Base-by-base conservation (phyloP, 2,329 filamentous ascomycete species). In the Exophiala aquamarina region DNA sequence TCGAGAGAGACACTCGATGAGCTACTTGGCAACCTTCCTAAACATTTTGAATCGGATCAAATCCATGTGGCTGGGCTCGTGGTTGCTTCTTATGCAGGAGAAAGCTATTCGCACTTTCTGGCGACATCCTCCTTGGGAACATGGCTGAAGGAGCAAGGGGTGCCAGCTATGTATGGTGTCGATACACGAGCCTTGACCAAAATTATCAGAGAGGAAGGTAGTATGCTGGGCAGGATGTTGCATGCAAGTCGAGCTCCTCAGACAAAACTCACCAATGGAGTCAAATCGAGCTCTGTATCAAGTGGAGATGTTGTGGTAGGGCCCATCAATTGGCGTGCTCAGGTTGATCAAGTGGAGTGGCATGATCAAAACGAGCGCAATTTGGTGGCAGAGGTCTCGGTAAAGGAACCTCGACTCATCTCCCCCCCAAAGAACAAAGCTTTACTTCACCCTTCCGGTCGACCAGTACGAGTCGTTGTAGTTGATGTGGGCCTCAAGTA, bases 401-500 rank as follows among this genome's bases (percentile, higher is more conserved):
- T 90, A 69, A 86, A 86, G 70, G 75, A 85, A 56, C 89, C 92
- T 47, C 92, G 89, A 67, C 78, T 95, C 47, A 97, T 92, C 73
- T 83, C 83, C 60, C 90, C 91, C 44, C 81, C 82, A 55, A 71
- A 82, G 26, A 79, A 83, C 49, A 79, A 77, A 61, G 83, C 85
- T 55, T 79, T 95, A 61, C 86, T 88, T 70, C 90, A 95, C 71
- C 87, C 91, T 32, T 94, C 89, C 47, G 93, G 92, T 53, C 87
- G 91, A 60, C 79, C 85, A 40, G 79, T 97, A 49, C 88, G 91
- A 65, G 84, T 98, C 52, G 77, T 97, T 41, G 95, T 90, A 66
- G 81, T 98, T 59, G 93, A 98, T 73, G 92, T 98, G 59, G 93
- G 93, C 67, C 84, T 97, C 77, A 98, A 98, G 73, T 96, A 89